A percentile compares a stretch with the other conserved stretches of the same genome.
Conservation (phyloP, 192 early-diverging fungal species). For the Anaeromyces robustus region DNA sequence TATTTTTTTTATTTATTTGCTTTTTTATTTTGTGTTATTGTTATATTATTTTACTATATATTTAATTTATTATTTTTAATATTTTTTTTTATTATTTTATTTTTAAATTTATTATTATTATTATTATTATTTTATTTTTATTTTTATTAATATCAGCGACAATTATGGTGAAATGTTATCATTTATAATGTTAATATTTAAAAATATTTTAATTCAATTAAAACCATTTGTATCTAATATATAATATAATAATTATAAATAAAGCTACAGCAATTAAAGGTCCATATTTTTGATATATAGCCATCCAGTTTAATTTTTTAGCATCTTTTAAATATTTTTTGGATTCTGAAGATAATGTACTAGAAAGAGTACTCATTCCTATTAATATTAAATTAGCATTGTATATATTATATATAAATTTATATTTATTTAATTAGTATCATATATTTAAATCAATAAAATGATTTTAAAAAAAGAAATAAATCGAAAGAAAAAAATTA, state of each 20-base stretch:
- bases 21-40: too few relatives aligned
- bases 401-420: too few relatives aligned
- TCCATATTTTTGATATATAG: conserved; percentile 87
- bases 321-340: conserved; percentile 77
- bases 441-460: too few relatives aligned
- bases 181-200: background rate
- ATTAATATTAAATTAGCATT: too few relatives aligned
- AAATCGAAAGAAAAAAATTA: conserved; percentile 20
- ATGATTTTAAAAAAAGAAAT: too few relatives aligned
- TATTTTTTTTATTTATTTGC: too few relatives aligned
- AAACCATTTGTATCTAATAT: conserved; percentile 39
- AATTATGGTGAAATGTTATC: background rate
- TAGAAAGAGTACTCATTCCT: conserved; percentile 51
- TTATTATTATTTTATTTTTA: too few relatives aligned
- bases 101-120: too few relatives aligned
- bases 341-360: conserved; percentile 48
- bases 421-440: too few relatives aligned
- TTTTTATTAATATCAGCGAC: background rate
- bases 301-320: conserved; percentile 73
- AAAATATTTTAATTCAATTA: conserved; percentile 3
- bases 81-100: too few relatives aligned
- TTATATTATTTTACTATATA: too few relatives aligned
- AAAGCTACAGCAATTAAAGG: conserved; percentile 62
- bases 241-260: conserved; percentile 69
- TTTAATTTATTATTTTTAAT: too few relatives aligned